Evolutionary conservation across 208 protist species (phyloP).

Genomic region (Porcisia hertigi): DNA sequence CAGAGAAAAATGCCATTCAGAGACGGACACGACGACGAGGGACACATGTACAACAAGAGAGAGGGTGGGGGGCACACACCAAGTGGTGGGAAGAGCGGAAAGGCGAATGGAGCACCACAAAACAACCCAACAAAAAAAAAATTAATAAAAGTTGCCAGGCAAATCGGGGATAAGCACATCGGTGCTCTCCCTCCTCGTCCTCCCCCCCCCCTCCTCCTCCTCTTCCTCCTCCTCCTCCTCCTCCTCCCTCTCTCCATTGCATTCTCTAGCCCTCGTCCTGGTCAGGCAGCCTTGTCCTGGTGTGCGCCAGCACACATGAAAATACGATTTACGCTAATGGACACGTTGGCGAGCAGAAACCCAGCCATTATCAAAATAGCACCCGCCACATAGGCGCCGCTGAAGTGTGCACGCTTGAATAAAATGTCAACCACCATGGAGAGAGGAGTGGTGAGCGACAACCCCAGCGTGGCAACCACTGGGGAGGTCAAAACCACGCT

Average conservation of each 20-base stretch:
- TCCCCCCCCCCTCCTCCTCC: too few relatives aligned
- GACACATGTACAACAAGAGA: too few relatives aligned
- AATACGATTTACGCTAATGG: slow-evolving; percentile 28
- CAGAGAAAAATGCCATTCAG: too few relatives aligned
- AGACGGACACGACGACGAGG: too few relatives aligned
- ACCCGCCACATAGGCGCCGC: slow-evolving; percentile 62
- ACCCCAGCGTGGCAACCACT: slow-evolving; percentile 85
- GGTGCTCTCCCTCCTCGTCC: too few relatives aligned
- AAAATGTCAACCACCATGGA: slow-evolving; percentile 86
- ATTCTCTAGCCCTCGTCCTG: background rate
- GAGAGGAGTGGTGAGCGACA: slow-evolving; percentile 89
- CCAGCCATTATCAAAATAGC: slow-evolving; percentile 74
- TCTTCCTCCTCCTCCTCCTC: background rate
- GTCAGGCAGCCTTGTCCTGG: background rate
- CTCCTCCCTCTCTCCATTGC: background rate
- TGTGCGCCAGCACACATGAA: background rate
- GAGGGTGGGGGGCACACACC: too few relatives aligned
- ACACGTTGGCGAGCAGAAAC: slow-evolving; percentile 81
- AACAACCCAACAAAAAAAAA: too few relatives aligned
- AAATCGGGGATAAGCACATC: too few relatives aligned
- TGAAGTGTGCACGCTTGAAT: slow-evolving; percentile 47
- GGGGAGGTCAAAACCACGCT: slow-evolving; percentile 91
- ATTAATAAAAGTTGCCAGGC: too few relatives aligned
- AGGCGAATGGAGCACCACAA: too few relatives aligned
- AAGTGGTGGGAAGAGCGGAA: too few relatives aligned